These are phyloP conservation scores for Elsinoe perseae DNA, from an alignment of 2,329 filamentous ascomycete species.

Conservation along the genomic window DNA sequence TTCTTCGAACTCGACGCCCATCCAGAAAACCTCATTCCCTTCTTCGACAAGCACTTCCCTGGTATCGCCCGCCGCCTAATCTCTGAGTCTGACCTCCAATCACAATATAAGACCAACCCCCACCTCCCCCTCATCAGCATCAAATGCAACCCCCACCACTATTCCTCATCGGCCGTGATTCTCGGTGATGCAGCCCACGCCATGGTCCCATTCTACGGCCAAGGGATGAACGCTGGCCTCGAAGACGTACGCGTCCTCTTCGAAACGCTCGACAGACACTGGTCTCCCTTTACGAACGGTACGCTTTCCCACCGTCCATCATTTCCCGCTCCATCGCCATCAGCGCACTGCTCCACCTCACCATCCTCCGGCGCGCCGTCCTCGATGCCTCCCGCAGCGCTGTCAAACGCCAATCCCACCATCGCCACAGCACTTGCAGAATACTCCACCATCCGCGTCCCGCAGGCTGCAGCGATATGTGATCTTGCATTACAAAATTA, in stretches of 20 bases:
- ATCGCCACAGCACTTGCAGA: constrained; percentile 51
- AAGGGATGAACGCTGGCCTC: constrained; percentile 94
- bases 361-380: constrained; percentile 3
- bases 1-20: constrained; percentile 61
- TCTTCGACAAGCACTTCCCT: constrained; percentile 79
- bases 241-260: constrained; percentile 91
- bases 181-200: constrained; percentile 92
- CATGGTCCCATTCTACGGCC: constrained; percentile 97
- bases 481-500: constrained; percentile 89
- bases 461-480: constrained; percentile 83
- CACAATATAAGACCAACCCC: constrained; percentile 72
- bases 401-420: constrained; percentile 19
- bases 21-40: constrained; percentile 54
- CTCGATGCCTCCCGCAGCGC: not conserved
- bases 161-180: constrained; percentile 66
- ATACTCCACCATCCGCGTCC: constrained; percentile 66
- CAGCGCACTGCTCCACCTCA: not conserved
- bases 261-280: constrained; percentile 64
- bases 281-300: constrained; percentile 31
- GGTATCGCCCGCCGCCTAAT: constrained; percentile 68
- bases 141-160: constrained; percentile 87
- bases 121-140: constrained; percentile 90
- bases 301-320: not conserved
- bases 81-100: constrained; percentile 56
- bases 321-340: not conserved